Evolutionary conservation across 352 stramenopile species (phyloP).

Genomic region (Lagenidium sp.): DNA sequence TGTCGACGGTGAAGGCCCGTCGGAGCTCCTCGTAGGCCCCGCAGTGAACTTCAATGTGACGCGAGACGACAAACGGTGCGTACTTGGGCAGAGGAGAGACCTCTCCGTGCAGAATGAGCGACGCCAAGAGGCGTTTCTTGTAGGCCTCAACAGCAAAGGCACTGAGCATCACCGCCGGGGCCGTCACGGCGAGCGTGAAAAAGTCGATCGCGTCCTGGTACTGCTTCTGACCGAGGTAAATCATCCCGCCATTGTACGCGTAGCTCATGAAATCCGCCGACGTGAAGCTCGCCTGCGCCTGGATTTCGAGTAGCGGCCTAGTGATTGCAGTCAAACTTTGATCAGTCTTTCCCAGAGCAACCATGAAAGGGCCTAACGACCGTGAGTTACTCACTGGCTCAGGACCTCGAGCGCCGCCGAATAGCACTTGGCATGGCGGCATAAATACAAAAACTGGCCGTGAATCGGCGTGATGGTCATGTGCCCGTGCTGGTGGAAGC

Average conservation of each 20-base stretch:
- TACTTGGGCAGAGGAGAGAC: constrained; percentile 60
- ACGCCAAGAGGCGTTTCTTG: constrained; percentile 74
- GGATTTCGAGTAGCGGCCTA: constrained; percentile 69
- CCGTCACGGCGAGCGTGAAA: constrained; percentile 63
- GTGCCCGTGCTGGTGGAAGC: constrained; percentile 49
- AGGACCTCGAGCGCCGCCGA: constrained; percentile 55
- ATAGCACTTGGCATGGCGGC: constrained; percentile 75
- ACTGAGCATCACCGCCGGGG: constrained; percentile 59
- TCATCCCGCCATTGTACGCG: constrained; percentile 72
- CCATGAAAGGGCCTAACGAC: too few relatives aligned
- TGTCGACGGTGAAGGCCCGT: constrained; percentile 40
- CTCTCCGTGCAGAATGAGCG: constrained; percentile 51
- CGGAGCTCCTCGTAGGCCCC: constrained; percentile 42
- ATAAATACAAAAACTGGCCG: constrained; percentile 70
- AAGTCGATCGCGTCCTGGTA: constrained; percentile 69
- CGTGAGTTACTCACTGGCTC: constrained; percentile 57
- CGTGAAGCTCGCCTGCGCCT: constrained; percentile 36
- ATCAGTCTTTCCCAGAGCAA: too few relatives aligned
- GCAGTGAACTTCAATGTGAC: constrained; percentile 63
- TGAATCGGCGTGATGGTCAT: constrained; percentile 55
- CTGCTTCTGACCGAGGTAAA: constrained; percentile 68
- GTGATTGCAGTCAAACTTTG: too few relatives aligned
- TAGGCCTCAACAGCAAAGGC: constrained; percentile 76
- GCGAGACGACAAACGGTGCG: constrained; percentile 65
- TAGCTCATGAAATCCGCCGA: constrained; percentile 72